These are phyloP conservation scores for Marasmius sp. DNA, from an alignment of 1,284 basidiomycete species.

Conservation along the genomic window DNA sequence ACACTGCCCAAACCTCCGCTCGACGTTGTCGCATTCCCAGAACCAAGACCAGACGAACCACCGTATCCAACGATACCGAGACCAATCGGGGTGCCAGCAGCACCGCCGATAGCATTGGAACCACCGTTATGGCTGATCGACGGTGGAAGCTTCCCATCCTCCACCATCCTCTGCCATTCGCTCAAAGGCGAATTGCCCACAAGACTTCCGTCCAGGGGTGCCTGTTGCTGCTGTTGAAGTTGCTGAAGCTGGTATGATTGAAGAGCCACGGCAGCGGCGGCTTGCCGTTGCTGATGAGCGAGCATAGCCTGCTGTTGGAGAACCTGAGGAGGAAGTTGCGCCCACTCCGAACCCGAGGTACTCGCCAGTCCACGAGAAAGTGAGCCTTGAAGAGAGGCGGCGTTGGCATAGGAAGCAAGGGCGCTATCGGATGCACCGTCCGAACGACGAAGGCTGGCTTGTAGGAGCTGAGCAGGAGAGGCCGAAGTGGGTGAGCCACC, in stretches of 20 bases:
- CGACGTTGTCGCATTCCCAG: background rate
- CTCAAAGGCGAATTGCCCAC: background rate
- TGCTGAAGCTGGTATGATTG: slow-evolving; percentile 20
- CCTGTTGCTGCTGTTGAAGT: slow-evolving; percentile 15
- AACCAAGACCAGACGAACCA: background rate
- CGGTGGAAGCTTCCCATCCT: slow-evolving; percentile 1
- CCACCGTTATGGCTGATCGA: slow-evolving; percentile 1
- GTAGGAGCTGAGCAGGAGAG: slow-evolving; percentile 9
- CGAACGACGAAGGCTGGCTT: background rate
- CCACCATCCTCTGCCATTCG: background rate
- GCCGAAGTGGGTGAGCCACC: slow-evolving; percentile 7
- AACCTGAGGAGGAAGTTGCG: slow-evolving; percentile 13
- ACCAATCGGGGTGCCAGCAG: slow-evolving; percentile 3
- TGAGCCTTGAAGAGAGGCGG: background rate
- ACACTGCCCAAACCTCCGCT: background rate
- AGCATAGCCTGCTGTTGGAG: slow-evolving; percentile 1
- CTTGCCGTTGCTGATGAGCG: slow-evolving; percentile 11
- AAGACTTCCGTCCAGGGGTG: background rate
- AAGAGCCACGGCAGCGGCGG: slow-evolving; percentile 11
- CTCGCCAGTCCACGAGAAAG: background rate
- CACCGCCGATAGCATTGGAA: background rate
- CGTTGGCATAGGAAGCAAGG: background rate
- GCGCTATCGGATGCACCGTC: background rate
- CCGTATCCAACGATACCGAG: slow-evolving; percentile 11
- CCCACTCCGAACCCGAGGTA: background rate